Base-by-base conservation (phyloP, 768 basidiomycete species). In the Gyrodon lividus region DNA sequence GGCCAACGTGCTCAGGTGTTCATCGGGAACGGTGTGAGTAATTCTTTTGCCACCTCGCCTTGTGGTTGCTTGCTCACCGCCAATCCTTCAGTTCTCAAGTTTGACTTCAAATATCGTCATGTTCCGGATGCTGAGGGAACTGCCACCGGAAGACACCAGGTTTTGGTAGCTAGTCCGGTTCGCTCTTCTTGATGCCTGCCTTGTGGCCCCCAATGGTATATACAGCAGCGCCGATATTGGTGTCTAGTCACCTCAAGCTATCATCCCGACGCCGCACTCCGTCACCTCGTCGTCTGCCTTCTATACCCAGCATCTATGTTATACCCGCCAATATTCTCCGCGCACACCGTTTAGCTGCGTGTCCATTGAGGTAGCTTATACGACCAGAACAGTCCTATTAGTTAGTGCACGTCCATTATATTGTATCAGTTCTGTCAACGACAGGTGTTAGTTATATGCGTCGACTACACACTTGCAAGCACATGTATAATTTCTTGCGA, bases 11-110 rank as follows among this genome's bases (percentile, higher is more conserved):
- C 85, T 1, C 78, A 84, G 57, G 73, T 81, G 50, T 80, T 88
- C 54, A 70, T 89, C 38, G 87, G 87, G 7, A 89, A 88, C 60
- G 87, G 86, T 51, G 85, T 84, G 60, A 57, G 83, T 78, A 33
- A 14, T 13, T 13, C 6, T 46, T 30, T 30, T 20, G 26, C 12
- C 39, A 2, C 43, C 5, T 24, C 5, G 19, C 26, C 40, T 45
- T 13, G 14, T 46, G 5, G 24, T 22, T 24, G 12, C 28, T 17
- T 24, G 40, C 44, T 60, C 30, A 47, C 17, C 19, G 16, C 28
- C 19, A 4, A 22, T 28, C 16, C 1, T 4, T 43, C 50, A 78
- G 77, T 78, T 74, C 43, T 78, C 77, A 20, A 78, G 77, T 55
- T 43, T 79, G 53, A 78, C 76, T 0, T 73, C 76, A 10, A 79